Conservation (phyloP, 2,329 filamentous ascomycete genomes). For the Penicillium concentricum region DNA sequence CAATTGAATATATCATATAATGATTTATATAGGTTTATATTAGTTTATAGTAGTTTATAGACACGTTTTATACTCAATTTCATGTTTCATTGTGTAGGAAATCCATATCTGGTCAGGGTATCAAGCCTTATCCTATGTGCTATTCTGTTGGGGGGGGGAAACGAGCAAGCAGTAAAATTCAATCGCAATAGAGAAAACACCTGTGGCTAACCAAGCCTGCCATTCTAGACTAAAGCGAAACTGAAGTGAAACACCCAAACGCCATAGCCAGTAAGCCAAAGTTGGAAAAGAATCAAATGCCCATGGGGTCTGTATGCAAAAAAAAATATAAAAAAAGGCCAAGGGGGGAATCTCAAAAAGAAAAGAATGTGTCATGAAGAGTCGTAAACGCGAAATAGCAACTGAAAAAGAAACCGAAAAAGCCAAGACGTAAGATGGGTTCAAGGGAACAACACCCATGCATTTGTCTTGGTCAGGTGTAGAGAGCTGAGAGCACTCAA, state of each 20-base stretch:
- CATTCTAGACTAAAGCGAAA: conserved; percentile 21
- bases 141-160: no score
- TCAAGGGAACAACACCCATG: not conserved
- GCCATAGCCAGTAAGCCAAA: conserved; percentile 6
- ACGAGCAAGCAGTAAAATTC: not conserved
- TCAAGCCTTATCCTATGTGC: conserved; percentile 20
- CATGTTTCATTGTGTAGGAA: conserved; percentile 9
- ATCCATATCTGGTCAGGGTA: conserved; percentile 26
- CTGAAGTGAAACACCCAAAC: conserved; percentile 9
- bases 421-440: not conserved
- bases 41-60: no score
- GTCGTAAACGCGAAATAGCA: conserved; percentile 4
- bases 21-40: no score
- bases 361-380: conserved; percentile 14
- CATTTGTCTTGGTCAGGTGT: not conserved
- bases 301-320: conserved; percentile 5
- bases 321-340: not conserved
- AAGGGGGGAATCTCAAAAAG: conserved; percentile 17
- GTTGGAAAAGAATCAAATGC: conserved; percentile 5
- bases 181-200: conserved; percentile 10
- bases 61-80: not conserved
- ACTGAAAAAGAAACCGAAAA: not conserved
- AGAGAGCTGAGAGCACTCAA: conserved; percentile 3
- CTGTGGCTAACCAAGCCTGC: conserved; percentile 15
- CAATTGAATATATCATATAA: not conserved